phyloP scores from a whole-genome alignment of 352 stramenopile genomes.

The Pythium biforme region DNA sequence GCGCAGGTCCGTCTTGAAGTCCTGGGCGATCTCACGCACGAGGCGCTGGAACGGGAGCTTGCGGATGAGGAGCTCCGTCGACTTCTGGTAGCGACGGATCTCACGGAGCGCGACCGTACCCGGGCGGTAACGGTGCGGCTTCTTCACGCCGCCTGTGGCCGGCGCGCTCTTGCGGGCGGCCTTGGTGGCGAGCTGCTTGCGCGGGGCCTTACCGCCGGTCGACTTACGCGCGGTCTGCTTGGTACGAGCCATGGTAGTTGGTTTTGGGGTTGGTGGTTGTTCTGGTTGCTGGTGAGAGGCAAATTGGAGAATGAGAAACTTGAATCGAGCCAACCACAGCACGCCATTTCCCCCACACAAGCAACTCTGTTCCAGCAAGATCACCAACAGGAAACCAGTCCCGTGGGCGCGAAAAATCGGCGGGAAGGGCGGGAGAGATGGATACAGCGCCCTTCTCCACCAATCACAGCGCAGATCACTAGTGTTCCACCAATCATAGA shows the following conservation, averaged over 20 bases:
- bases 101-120: conserved; percentile 3
- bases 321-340: neutral
- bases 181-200: conserved; percentile 5
- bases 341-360: neutral
- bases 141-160: neutral
- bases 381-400: too few relatives aligned
- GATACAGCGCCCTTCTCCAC: neutral
- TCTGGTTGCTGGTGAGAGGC: neutral
- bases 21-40: conserved; percentile 1
- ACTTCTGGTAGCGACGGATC: conserved; percentile 7
- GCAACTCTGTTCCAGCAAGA: too few relatives aligned
- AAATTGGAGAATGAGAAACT: conserved; percentile 1
- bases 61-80: conserved; percentile 4
- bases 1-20: conserved; percentile 4
- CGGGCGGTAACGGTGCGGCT: conserved; percentile 5
- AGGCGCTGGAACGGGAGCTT: conserved; percentile 5
- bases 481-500: neutral
- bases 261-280: neutral
- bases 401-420: neutral
- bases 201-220: conserved; percentile 1
- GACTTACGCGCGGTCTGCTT: conserved; percentile 6
- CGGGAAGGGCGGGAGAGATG: neutral
- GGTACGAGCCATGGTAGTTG: conserved; percentile 1
- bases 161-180: conserved; percentile 1
- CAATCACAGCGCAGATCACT: neutral